These are phyloP conservation scores for Pythium oligandrum DNA, from an alignment of 352 stramenopile genomes.

Conservation along the genomic window DNA sequence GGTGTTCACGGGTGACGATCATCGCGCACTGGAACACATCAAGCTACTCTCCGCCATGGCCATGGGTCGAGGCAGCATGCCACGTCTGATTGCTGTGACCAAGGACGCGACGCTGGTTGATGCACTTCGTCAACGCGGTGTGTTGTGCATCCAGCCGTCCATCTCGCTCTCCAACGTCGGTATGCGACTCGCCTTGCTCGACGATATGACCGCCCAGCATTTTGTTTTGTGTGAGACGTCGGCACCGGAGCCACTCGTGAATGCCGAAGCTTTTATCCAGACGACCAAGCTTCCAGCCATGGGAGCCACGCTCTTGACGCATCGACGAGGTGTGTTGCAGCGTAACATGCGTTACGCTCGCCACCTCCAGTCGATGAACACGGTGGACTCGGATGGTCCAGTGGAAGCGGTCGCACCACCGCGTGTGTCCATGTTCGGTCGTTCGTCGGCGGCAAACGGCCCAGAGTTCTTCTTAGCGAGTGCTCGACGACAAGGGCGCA, in stretches of 20 bases:
- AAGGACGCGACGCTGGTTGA: constrained; percentile 23
- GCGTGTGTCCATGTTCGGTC: constrained; percentile 60
- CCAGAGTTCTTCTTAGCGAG: constrained; percentile 2
- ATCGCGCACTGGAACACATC: constrained; percentile 38
- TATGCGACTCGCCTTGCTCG: constrained; percentile 43
- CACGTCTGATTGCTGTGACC: constrained; percentile 54
- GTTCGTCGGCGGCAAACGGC: constrained; percentile 10
- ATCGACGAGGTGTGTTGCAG: constrained; percentile 8
- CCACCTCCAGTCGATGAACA: not conserved
- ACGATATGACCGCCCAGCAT: constrained; percentile 4
- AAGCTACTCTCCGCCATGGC: constrained; percentile 22
- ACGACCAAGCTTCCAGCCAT: constrained; percentile 3
- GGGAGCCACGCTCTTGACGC: constrained; percentile 4
- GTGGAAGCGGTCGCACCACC: constrained; percentile 17
- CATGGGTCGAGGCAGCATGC: constrained; percentile 8
- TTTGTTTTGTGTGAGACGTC: constrained; percentile 3
- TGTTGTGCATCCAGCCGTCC: constrained; percentile 48
- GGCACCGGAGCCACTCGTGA: constrained; percentile 5
- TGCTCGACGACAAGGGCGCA: not conserved
- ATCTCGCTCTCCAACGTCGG: constrained; percentile 53
- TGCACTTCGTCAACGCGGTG: constrained; percentile 33
- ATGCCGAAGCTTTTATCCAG: not conserved
- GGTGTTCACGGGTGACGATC: constrained; percentile 47
- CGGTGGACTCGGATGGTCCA: not conserved
- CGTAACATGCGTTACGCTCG: constrained; percentile 12